These are phyloP conservation scores for Diaporthe citrichinensis DNA, from an alignment of 2,329 filamentous ascomycete species.

Conservation along the genomic window DNA sequence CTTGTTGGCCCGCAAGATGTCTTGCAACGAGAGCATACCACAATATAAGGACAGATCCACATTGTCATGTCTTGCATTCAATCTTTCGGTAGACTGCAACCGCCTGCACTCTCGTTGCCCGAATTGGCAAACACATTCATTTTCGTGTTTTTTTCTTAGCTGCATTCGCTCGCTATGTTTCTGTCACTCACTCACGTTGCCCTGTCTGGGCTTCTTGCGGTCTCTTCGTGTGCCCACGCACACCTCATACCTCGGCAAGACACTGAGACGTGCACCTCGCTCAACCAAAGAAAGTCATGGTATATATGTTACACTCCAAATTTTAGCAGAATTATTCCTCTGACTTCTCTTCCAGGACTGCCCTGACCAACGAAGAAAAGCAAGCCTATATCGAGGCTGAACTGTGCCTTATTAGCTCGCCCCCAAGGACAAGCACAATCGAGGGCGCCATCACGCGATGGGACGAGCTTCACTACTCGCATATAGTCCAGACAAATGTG, in stretches of 20 bases:
- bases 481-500: conserved; percentile 49
- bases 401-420: conserved; percentile 49
- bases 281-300: conserved; percentile 11
- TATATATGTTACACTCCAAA: no score
- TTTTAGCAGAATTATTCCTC: not conserved
- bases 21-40: not conserved
- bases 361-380: conserved; percentile 45
- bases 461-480: conserved; percentile 52
- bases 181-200: not conserved
- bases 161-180: not conserved
- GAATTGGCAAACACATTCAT: not conserved
- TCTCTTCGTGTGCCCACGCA: not conserved
- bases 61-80: not conserved
- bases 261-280: not conserved
- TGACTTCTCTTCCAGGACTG: not conserved
- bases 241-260: not conserved
- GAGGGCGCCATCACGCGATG: conserved; percentile 47
- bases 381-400: conserved; percentile 50
- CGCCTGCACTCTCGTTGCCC: not conserved
- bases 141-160: not conserved
- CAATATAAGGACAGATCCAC: not conserved
- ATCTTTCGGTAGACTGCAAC: not conserved
- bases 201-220: conserved; percentile 1
- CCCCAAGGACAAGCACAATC: conserved; percentile 43
- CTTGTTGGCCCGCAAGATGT: not conserved